Conservation (phyloP, 225 moss, liverwort and hornwort genomes). For the Lunularia cruciata region DNA sequence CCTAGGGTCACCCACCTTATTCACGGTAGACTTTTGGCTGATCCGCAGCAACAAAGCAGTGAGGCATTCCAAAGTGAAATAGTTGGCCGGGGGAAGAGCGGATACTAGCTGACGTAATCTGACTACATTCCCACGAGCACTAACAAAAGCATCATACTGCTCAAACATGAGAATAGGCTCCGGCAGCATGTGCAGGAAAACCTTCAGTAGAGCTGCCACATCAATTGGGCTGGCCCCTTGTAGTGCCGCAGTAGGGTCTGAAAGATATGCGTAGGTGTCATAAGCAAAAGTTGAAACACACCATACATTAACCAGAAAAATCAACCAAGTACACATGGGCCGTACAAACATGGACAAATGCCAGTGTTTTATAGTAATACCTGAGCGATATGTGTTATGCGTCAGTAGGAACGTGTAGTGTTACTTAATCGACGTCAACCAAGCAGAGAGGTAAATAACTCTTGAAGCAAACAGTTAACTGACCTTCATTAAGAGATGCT, state of each 20-base stretch:
- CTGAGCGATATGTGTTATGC: too few relatives aligned
- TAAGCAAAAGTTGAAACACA: too few relatives aligned
- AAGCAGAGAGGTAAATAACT: too few relatives aligned
- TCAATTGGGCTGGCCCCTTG: constrained; percentile 65
- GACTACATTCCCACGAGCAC: constrained; percentile 55
- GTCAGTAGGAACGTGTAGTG: too few relatives aligned
- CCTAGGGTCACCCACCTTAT: constrained; percentile 40
- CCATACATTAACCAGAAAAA: too few relatives aligned
- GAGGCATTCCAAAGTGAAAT: constrained; percentile 63
- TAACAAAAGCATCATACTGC: constrained; percentile 54
- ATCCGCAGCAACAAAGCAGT: constrained; percentile 59
- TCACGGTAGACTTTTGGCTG: constrained; percentile 67
- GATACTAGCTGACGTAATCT: constrained; percentile 50
- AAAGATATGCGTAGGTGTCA: constrained; percentile 7
- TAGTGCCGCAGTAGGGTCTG: constrained; percentile 59
- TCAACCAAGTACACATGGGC: not conserved
- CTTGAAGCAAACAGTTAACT: not conserved
- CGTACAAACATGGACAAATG: not conserved
- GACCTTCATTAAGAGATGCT: constrained; percentile 53
- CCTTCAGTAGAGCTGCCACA: constrained; percentile 64
- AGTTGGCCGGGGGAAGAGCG: constrained; percentile 53
- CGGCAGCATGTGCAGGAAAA: constrained; percentile 60
- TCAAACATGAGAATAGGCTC: constrained; percentile 66
- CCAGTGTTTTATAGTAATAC: too few relatives aligned
- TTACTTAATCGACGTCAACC: too few relatives aligned